Evolutionary conservation across 169 alveolate species (phyloP).

Genomic region (Neospora caninum): DNA sequence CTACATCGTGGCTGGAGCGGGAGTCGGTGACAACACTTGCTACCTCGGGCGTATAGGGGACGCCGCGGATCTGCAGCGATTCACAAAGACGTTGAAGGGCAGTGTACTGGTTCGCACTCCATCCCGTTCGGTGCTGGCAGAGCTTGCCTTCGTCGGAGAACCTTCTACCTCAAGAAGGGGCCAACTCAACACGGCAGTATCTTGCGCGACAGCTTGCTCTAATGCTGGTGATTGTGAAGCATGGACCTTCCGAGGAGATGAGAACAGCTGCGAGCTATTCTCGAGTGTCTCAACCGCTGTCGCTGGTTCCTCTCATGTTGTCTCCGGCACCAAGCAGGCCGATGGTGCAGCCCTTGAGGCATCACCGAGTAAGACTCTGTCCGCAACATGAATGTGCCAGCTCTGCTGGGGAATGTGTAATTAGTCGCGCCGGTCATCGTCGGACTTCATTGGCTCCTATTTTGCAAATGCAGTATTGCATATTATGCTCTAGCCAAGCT

Average conservation of each 20-base stretch:
- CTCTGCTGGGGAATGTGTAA: too few species aligned
- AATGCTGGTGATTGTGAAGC: not conserved
- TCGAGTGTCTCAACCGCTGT: not conserved
- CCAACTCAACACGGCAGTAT: not conserved
- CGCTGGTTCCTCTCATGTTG: not conserved
- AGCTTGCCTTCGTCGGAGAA: not conserved
- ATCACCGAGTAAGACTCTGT: not conserved
- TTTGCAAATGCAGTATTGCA: too few species aligned
- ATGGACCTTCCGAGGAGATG: not conserved
- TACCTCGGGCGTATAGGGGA: not conserved
- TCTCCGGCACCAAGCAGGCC: not conserved
- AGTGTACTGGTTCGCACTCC: not conserved
- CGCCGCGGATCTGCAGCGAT: not conserved
- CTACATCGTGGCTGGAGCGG: not conserved
- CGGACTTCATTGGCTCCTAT: too few species aligned
- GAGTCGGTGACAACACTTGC: not conserved
- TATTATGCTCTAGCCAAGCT: not conserved
- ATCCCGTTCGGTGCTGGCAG: not conserved
- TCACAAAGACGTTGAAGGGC: not conserved
- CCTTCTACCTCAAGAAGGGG: not conserved
- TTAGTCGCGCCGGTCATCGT: too few species aligned
- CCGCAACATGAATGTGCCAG: not conserved
- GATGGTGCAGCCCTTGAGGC: not conserved
- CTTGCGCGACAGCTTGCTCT: not conserved
- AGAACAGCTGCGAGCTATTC: not conserved